Conservation (phyloP, 768 basidiomycete genomes). For the Amanita rubescens region DNA sequence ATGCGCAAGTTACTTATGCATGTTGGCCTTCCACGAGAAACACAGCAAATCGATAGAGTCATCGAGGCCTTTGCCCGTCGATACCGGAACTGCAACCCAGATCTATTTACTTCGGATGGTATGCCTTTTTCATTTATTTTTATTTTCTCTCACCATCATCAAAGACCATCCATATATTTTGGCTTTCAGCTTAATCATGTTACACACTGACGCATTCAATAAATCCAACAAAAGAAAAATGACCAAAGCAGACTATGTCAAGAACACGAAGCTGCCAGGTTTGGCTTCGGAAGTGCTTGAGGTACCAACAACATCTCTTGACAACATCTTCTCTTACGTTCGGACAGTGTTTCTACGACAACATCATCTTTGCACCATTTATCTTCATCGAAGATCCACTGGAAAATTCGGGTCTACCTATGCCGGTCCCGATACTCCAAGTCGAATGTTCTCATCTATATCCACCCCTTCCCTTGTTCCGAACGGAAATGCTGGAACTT, state of each 20-base stretch:
- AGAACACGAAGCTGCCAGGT: slow-evolving; percentile 85
- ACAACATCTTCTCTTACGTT: slow-evolving; percentile 3
- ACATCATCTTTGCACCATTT: slow-evolving; percentile 93
- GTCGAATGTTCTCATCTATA: slow-evolving; percentile 11
- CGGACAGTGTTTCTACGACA: slow-evolving; percentile 86
- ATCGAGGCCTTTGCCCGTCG: slow-evolving; percentile 90
- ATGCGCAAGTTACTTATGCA: slow-evolving; percentile 87
- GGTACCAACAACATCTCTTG: slow-evolving; percentile 36
- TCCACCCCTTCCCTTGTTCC: slow-evolving; percentile 12
- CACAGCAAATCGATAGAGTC: slow-evolving; percentile 97
- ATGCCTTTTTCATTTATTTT: neutral
- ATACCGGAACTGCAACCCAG: slow-evolving; percentile 79
- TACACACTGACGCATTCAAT: slow-evolving; percentile 98
- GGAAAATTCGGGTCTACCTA: slow-evolving; percentile 55
- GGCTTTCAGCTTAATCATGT: slow-evolving; percentile 97
- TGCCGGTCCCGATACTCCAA: slow-evolving; percentile 27
- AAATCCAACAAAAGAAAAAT: slow-evolving; percentile 97
- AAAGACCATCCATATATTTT: slow-evolving; percentile 92
- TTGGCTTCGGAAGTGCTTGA: slow-evolving; percentile 78
- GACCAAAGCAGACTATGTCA: slow-evolving; percentile 90
- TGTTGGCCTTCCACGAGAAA: slow-evolving; percentile 87
- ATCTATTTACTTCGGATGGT: slow-evolving; percentile 75
- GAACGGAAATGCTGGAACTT: slow-evolving; percentile 15
- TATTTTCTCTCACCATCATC: neutral
- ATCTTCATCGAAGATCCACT: slow-evolving; percentile 91